phyloP scores from a whole-genome alignment of 116 monocot species.

The Phalaenopsis hybrid region DNA sequence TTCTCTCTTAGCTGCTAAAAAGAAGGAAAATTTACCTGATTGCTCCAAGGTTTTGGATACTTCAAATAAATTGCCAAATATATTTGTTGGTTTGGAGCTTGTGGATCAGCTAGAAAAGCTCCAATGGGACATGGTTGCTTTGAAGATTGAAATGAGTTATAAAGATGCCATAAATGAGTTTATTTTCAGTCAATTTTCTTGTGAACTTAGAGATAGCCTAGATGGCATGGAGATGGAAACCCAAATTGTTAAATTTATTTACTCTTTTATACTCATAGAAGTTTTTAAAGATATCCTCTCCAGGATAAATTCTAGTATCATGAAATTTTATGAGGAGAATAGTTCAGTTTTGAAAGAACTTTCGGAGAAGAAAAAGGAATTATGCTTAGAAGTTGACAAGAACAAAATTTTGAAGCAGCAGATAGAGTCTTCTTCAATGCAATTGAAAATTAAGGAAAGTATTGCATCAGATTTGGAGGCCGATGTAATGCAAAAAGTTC shows the following conservation, averaged over 20 bases:
- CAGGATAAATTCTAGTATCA: conserved; percentile 9
- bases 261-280: conserved; percentile 21
- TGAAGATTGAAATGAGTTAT: conserved; percentile 16
- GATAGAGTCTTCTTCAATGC: conserved; percentile 23
- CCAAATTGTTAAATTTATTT: conserved; percentile 22
- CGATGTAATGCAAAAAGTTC: conserved; percentile 12
- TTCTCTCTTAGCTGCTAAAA: conserved; percentile 13
- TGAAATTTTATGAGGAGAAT: conserved; percentile 24
- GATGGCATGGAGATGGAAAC: conserved; percentile 25
- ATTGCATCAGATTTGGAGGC: conserved; percentile 11
- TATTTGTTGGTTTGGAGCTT: neutral
- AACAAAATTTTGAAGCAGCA: conserved; percentile 37
- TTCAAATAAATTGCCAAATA: neutral
- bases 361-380: conserved; percentile 29
- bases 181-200: conserved; percentile 27
- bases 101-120: conserved; percentile 14
- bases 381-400: conserved; percentile 31
- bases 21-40: conserved; percentile 5
- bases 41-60: neutral
- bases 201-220: conserved; percentile 17
- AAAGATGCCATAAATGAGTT: conserved; percentile 34
- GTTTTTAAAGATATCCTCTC: conserved; percentile 20
- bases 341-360: conserved; percentile 14
- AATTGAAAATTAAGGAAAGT: conserved; percentile 23
- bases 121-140: conserved; percentile 19